Conservation (phyloP, 163 green algal genomes). For the Coccomyxa subellipsoidea region DNA sequence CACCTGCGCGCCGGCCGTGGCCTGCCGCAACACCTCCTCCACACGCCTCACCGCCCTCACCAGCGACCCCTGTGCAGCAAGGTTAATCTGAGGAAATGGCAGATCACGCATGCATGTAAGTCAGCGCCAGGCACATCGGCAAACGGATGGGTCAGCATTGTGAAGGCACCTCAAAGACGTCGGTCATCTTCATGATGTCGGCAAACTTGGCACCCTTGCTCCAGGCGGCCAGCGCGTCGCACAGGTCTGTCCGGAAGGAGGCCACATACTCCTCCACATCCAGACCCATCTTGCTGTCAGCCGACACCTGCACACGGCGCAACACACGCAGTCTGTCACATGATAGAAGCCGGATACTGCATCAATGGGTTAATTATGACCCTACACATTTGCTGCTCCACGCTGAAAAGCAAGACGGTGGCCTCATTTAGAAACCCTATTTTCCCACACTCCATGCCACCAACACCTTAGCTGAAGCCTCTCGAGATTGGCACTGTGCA, state of each 20-base stretch:
- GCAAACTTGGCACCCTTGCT: constrained; percentile 72
- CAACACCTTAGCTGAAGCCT: too few relatives aligned
- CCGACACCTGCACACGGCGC: constrained; percentile 37
- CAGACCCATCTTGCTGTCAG: constrained; percentile 51
- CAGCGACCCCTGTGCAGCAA: constrained; percentile 31
- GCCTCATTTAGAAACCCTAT: too few relatives aligned
- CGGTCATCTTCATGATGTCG: constrained; percentile 65
- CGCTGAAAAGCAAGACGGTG: too few relatives aligned
- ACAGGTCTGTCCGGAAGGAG: constrained; percentile 80
- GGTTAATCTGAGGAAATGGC: too few relatives aligned
- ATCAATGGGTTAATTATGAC: too few relatives aligned
- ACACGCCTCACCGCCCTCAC: constrained; percentile 74
- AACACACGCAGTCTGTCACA: background rate
- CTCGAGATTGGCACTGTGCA: too few relatives aligned
- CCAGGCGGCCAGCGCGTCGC: constrained; percentile 83
- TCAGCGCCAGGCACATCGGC: too few relatives aligned
- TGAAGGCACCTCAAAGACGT: constrained; percentile 65
- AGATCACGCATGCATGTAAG: too few relatives aligned
- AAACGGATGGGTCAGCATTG: constrained; percentile 43
- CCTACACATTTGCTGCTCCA: too few relatives aligned
- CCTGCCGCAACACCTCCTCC: constrained; percentile 88
- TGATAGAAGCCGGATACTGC: too few relatives aligned
- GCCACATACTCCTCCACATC: constrained; percentile 86
- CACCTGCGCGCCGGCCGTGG: constrained; percentile 34
- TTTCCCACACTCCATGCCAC: too few relatives aligned